A percentile compares a stretch with the other conserved stretches of the same genome.
Conservation (phyloP, 106 monocot species). For the Amphibolis antarctica region DNA sequence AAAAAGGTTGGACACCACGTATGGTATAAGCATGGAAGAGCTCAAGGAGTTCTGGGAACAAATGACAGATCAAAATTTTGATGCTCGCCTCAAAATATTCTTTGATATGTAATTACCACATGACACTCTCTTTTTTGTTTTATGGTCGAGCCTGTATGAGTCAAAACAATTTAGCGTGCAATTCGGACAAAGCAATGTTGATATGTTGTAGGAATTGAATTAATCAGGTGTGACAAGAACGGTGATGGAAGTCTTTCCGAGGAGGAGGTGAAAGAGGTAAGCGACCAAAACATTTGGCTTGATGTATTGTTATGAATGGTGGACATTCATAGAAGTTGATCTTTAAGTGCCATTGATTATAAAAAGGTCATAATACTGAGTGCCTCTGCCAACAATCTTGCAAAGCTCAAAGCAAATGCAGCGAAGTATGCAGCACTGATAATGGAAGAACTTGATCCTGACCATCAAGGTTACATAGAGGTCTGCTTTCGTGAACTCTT, state of each 20-base stretch:
- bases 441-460: conserved; percentile 95
- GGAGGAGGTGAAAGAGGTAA: conserved; percentile 96
- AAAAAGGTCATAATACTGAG: conserved; percentile 76
- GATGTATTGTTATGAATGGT: no score
- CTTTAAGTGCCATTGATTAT: conserved; percentile 4
- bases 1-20: conserved; percentile 27
- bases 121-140: not conserved
- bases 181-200: not conserved
- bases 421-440: conserved; percentile 78
- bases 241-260: conserved; percentile 85
- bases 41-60: conserved; percentile 86
- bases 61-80: conserved; percentile 86
- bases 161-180: no score
- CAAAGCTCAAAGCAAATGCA: conserved; percentile 61
- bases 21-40: conserved; percentile 46
- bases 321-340: no score
- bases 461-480: conserved; percentile 81
- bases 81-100: conserved; percentile 83
- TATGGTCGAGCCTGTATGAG: not conserved
- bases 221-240: conserved; percentile 89
- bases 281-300: not conserved
- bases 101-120: conserved; percentile 79
- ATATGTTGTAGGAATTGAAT: not conserved
- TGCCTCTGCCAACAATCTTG: conserved; percentile 86
- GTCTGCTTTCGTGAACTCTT: conserved; percentile 16